Evolutionary conservation across 345 rosid species (phyloP), one percentile per base, ranked within the genome.

Genomic region (Gynandropsis gynandra): DNA sequence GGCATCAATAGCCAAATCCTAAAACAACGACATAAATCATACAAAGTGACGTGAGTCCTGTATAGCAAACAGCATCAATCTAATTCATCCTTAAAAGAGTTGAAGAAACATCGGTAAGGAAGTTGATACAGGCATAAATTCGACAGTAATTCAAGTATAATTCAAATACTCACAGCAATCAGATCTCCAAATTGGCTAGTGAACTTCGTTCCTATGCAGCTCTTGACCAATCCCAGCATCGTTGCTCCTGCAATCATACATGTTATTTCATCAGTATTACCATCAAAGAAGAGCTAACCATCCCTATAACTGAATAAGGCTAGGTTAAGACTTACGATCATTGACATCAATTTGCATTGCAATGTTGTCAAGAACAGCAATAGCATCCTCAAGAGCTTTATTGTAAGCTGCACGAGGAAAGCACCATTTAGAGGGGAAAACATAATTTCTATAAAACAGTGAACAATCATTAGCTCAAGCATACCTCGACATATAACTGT

Each of bases 1-100:
- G 29, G 98, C 98, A 59, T 82, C 96, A 64, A 90, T 87, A 21
- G 98, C 98, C 64, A 90, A 74, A 73, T 90, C 92, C 98, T 90
- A 70, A 24, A 60, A 58, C 15, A 52, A 15, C 6, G 27, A 44
- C 37, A 58, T 31, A 24, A 5, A 59, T 45, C 20, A 20, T 0
- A 14, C 56, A 35, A 55, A 53, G 29, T 5, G 40, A 24, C 42
- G 31, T 17, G 53, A 64, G 58, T 11, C 35, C 1, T 21, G 8
- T 46, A 53, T 47, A 36, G 10, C 16, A 24, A 20, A 44, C 20
- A 44, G n/a, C 16, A 4, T 2, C 5, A 24, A 24, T 24, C 2
- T 24, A 24, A 24, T 24, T 24, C 29, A 24, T 5, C 29, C 29
- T 24, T 24, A 24, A 24, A 24, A 24, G 29, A 24, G 29, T 24